Percentiles rank a stretch among this genome's conserved stretches.
Evolutionary conservation across 768 basidiomycete genomes (phyloP).

Genomic region (Scleroderma bovista): DNA sequence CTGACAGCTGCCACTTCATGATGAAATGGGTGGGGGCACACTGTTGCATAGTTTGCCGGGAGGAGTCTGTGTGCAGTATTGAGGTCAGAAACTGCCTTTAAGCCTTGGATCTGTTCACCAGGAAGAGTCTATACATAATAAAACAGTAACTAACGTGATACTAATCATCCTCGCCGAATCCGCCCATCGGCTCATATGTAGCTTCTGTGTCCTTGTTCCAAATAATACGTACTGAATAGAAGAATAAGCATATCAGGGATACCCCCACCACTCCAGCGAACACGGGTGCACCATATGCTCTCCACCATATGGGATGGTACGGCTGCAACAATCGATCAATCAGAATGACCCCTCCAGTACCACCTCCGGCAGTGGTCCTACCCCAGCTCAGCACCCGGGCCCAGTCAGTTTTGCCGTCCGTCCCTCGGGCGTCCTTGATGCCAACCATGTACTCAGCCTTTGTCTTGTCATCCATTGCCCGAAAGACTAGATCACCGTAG

Average conservation of each 20-base stretch:
- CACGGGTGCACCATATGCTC: slow-evolving; percentile 66
- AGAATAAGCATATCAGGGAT: slow-evolving; percentile 58
- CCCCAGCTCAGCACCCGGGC: slow-evolving; percentile 68
- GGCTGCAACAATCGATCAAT: slow-evolving; percentile 82
- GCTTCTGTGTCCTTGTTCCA: slow-evolving; percentile 79
- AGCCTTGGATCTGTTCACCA: no score
- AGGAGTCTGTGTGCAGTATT: no score
- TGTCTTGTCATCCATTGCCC: slow-evolving; percentile 39
- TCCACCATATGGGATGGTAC: slow-evolving; percentile 84
- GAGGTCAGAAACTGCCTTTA: no score
- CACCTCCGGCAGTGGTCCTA: slow-evolving; percentile 63
- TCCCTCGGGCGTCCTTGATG: slow-evolving; percentile 69
- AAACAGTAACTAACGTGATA: slow-evolving; percentile 2
- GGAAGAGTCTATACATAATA: slow-evolving; percentile 2
- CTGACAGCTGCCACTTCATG: no score
- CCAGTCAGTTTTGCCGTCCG: slow-evolving; percentile 56
- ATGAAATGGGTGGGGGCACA: no score
- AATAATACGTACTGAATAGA: slow-evolving; percentile 62
- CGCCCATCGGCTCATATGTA: slow-evolving; percentile 87
- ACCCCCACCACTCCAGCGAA: slow-evolving; percentile 56
- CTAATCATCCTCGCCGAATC: slow-evolving; percentile 52
- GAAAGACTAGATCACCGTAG: slow-evolving; percentile 85
- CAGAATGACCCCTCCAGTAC: slow-evolving; percentile 83
- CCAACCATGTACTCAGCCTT: slow-evolving; percentile 52
- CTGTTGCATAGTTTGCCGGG: no score